phyloP scores from a whole-genome alignment of 2,329 filamentous ascomycete species.

The Ophiostoma perfectum region DNA sequence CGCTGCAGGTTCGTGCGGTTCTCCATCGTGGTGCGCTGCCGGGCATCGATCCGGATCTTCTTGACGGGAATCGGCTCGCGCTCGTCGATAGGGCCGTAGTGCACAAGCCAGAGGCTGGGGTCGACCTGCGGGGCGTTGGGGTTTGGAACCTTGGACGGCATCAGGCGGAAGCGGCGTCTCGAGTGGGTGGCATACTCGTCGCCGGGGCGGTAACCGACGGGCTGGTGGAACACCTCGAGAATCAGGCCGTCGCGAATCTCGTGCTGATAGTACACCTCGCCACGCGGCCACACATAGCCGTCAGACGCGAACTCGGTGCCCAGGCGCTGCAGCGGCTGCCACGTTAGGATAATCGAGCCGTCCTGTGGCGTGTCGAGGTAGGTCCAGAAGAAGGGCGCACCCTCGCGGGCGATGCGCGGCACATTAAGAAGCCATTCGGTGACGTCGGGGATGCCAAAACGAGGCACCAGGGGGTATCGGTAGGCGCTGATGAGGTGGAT shows the following conservation, averaged over 20 bases:
- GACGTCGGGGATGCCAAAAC: constrained; percentile 68
- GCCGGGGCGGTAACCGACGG: constrained; percentile 66
- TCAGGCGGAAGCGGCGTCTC: constrained; percentile 78
- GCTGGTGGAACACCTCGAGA: constrained; percentile 82
- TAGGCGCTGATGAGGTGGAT: constrained; percentile 83
- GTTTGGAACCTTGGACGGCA: constrained; percentile 63
- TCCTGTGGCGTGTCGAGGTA: constrained; percentile 79
- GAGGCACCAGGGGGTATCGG: constrained; percentile 68
- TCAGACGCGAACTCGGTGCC: constrained; percentile 78
- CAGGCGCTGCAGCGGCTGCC: constrained; percentile 73
- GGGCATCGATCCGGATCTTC: constrained; percentile 59
- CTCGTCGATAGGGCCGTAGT: constrained; percentile 75
- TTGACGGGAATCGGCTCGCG: constrained; percentile 66
- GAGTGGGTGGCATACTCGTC: constrained; percentile 72
- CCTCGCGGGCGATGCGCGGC: constrained; percentile 77
- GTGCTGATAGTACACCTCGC: constrained; percentile 70
- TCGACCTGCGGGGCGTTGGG: constrained; percentile 66
- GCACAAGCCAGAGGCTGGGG: constrained; percentile 80
- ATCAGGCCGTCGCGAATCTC: constrained; percentile 64
- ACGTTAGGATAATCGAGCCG: constrained; percentile 76
- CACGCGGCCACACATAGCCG: constrained; percentile 84
- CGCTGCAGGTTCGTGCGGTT: constrained; percentile 61
- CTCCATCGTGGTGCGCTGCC: constrained; percentile 55
- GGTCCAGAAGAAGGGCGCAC: constrained; percentile 86
- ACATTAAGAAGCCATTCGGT: constrained; percentile 79